Conservation (phyloP, 768 basidiomycete species). For the Tulasnella sp. region DNA sequence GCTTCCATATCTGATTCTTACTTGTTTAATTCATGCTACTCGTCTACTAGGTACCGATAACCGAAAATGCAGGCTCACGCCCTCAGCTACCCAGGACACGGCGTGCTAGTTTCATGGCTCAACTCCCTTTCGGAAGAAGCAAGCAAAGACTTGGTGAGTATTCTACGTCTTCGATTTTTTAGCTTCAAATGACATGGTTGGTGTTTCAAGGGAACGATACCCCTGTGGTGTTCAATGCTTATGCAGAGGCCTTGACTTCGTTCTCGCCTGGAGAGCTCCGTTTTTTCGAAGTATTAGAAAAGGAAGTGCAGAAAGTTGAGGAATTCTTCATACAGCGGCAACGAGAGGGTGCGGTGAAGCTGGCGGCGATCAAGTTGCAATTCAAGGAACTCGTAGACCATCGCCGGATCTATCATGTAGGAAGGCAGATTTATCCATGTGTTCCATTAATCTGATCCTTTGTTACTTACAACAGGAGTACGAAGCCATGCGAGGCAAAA, state of each 20-base stretch:
- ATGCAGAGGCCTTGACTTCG: background rate
- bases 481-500: background rate
- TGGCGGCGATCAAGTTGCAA: constrained; percentile 46
- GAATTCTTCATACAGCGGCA: constrained; percentile 66
- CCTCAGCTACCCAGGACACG: too few species aligned
- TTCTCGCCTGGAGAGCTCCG: constrained; percentile 47
- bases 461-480: background rate
- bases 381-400: constrained; percentile 64
- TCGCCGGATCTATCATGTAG: constrained; percentile 43
- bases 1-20: too few species aligned
- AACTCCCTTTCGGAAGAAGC: too few species aligned
- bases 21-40: too few species aligned
- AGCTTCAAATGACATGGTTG: too few species aligned
- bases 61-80: too few species aligned
- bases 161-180: too few species aligned
- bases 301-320: constrained; percentile 74
- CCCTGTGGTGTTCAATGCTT: background rate
- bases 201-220: too few species aligned
- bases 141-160: too few species aligned
- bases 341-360: constrained; percentile 35
- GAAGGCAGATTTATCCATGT: constrained; percentile 15
- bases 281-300: constrained; percentile 69
- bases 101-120: too few species aligned
- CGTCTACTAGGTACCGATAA: too few species aligned
- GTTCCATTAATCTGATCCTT: background rate